Percentiles rank a stretch among this genome's conserved stretches.
These are phyloP conservation scores for Marvania coccoides DNA, from an alignment of 139 green algal species.

Conservation along the genomic window DNA sequence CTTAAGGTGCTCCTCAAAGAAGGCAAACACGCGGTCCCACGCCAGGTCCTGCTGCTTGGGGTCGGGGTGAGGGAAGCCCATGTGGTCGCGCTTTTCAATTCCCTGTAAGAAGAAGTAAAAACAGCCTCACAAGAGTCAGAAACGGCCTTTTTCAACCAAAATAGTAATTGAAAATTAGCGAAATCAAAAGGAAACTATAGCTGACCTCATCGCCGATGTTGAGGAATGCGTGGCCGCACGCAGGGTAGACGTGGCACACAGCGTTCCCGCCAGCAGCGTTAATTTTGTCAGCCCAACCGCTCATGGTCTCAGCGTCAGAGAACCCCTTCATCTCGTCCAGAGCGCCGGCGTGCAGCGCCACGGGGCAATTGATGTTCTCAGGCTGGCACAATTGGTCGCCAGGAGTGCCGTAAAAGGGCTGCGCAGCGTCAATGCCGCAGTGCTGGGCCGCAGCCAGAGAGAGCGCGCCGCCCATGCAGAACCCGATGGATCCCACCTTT, in stretches of 20 bases:
- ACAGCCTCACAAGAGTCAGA: not conserved
- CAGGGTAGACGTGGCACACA: slow-evolving; percentile 41
- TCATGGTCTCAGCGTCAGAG: slow-evolving; percentile 19
- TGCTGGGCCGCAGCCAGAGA: slow-evolving; percentile 48
- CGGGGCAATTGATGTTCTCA: slow-evolving; percentile 40
- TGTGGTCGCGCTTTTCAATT: slow-evolving; percentile 10
- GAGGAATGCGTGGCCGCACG: slow-evolving; percentile 52
- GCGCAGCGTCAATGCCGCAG: slow-evolving; percentile 31
- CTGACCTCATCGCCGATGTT: slow-evolving; percentile 5
- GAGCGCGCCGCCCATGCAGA: slow-evolving; percentile 71
- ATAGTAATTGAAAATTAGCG: too few relatives aligned
- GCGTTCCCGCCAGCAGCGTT: slow-evolving; percentile 34
- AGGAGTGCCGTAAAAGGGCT: slow-evolving; percentile 60
- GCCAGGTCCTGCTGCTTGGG: slow-evolving; percentile 4
- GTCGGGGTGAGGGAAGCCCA: slow-evolving; percentile 25
- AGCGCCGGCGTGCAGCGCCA: slow-evolving; percentile 26
- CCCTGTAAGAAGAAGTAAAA: not conserved
- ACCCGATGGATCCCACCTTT: slow-evolving; percentile 45
- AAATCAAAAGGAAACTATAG: not conserved
- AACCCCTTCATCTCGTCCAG: slow-evolving; percentile 42
- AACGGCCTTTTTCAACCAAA: too few relatives aligned
- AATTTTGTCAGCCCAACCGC: slow-evolving; percentile 32
- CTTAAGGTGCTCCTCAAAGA: slow-evolving; percentile 19
- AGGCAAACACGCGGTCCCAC: slow-evolving; percentile 10
- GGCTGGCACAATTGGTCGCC: slow-evolving; percentile 22